phyloP scores from a whole-genome alignment of 805 yeast species.

The Myxozyma sirexii region DNA sequence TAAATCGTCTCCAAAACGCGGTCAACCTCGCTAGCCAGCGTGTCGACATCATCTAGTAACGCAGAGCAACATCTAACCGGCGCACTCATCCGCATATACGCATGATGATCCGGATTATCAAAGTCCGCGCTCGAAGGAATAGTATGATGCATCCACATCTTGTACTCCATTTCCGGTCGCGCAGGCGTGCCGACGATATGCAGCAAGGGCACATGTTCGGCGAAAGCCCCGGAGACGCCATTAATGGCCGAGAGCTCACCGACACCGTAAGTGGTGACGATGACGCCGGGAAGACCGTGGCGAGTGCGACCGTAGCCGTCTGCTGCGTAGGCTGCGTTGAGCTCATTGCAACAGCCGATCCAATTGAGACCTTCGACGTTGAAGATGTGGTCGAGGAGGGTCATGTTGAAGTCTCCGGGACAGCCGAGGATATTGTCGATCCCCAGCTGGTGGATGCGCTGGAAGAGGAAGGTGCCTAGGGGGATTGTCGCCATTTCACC shows the following conservation, averaged over 20 bases:
- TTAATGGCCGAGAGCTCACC: constrained; percentile 79
- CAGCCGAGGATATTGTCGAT: constrained; percentile 51
- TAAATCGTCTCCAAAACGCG: constrained; percentile 59
- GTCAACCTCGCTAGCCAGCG: constrained; percentile 67
- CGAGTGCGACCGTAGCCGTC: constrained; percentile 82
- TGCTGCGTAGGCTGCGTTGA: constrained; percentile 86
- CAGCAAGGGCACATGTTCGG: constrained; percentile 76
- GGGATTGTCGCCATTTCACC: constrained; percentile 16
- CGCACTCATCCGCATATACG: constrained; percentile 64
- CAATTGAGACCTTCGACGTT: constrained; percentile 55
- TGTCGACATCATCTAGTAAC: constrained; percentile 49
- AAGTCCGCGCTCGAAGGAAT: constrained; percentile 40
- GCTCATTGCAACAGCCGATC: constrained; percentile 86
- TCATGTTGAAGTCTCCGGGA: constrained; percentile 52
- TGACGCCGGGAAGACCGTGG: constrained; percentile 60
- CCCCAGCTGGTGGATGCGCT: constrained; percentile 32
- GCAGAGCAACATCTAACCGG: constrained; percentile 61
- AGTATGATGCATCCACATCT: constrained; percentile 46
- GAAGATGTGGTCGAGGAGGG: constrained; percentile 46
- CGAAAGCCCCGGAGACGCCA: constrained; percentile 79
- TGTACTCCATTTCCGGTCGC: constrained; percentile 44
- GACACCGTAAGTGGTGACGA: constrained; percentile 80
- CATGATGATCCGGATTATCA: constrained; percentile 62
- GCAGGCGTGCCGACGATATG: constrained; percentile 83
- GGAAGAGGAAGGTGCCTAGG: constrained; percentile 33